A percentile compares a stretch with the other conserved stretches of the same genome.
Conservation (phyloP, 331 rosid species). For the Telfairia occidentalis region DNA sequence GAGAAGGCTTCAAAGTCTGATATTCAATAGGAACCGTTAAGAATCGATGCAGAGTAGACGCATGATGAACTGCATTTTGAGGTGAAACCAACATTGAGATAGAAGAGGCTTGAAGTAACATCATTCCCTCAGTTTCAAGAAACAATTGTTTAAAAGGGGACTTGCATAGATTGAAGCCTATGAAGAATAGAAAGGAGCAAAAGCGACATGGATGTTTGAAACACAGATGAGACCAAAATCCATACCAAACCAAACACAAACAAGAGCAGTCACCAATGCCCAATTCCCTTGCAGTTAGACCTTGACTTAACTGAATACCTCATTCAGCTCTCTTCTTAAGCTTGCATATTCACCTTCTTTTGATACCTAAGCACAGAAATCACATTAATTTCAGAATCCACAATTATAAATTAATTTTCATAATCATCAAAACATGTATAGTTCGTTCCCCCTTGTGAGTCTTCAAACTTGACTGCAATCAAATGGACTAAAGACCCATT, state of each 20-base stretch:
- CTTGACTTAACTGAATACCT: neutral
- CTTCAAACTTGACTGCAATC: neutral
- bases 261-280: neutral
- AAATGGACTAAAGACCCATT: neutral
- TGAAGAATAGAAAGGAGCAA: neutral
- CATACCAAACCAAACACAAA: neutral
- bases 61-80: conserved; percentile 11
- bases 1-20: conserved; percentile 5
- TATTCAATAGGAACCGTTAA: conserved; percentile 14
- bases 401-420: neutral
- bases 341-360: neutral
- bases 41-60: conserved; percentile 10
- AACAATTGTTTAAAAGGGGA: neutral
- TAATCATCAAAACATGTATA: neutral
- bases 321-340: conserved; percentile 3
- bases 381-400: neutral
- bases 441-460: neutral
- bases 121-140: conserved; percentile 20
- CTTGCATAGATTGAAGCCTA: neutral
- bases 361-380: neutral
- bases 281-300: neutral
- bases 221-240: neutral
- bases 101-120: conserved; percentile 25
- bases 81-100: conserved; percentile 19
- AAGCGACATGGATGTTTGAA: neutral